These are phyloP conservation scores for Colletotrichum zoysiae DNA, from an alignment of 2,329 filamentous ascomycete genomes.

Conservation along the genomic window DNA sequence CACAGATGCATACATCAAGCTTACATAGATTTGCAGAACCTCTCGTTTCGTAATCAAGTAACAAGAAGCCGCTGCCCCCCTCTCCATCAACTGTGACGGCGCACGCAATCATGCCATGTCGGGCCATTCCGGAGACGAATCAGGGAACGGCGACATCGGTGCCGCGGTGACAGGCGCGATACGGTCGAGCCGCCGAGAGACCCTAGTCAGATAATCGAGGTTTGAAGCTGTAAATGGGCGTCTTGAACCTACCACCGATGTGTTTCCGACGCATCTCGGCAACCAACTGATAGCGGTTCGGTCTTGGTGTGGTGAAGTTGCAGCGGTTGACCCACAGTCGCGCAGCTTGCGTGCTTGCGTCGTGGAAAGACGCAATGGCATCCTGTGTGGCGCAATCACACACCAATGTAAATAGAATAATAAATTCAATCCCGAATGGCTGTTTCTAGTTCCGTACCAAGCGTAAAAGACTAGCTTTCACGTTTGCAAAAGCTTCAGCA, in stretches of 20 bases:
- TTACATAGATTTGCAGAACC: no score
- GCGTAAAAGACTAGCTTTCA: no score
- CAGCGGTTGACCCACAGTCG: slow-evolving; percentile 16
- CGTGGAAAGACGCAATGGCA: slow-evolving; percentile 35
- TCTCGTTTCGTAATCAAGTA: no score
- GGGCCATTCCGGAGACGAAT: background rate
- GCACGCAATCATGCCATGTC: background rate
- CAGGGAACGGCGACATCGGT: slow-evolving; percentile 15
- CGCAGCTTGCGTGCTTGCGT: slow-evolving; percentile 34
- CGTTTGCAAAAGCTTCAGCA: background rate
- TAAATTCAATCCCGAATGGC: slow-evolving; percentile 5
- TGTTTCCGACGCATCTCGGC: background rate
- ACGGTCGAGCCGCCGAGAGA: slow-evolving; percentile 7
- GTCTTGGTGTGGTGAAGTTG: slow-evolving; percentile 8
- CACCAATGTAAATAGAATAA: background rate
- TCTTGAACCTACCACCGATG: background rate
- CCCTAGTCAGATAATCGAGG: background rate
- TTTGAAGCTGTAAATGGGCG: background rate
- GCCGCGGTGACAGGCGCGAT: background rate
- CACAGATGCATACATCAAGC: no score
- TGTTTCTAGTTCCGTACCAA: rapidly evolving
- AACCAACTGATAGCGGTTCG: background rate
- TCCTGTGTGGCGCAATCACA: slow-evolving; percentile 20
- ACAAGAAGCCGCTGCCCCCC: background rate
- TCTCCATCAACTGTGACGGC: background rate